Conservation (phyloP, 495 filamentous ascomycete genomes). For the Penicillium malachiteum region DNA sequence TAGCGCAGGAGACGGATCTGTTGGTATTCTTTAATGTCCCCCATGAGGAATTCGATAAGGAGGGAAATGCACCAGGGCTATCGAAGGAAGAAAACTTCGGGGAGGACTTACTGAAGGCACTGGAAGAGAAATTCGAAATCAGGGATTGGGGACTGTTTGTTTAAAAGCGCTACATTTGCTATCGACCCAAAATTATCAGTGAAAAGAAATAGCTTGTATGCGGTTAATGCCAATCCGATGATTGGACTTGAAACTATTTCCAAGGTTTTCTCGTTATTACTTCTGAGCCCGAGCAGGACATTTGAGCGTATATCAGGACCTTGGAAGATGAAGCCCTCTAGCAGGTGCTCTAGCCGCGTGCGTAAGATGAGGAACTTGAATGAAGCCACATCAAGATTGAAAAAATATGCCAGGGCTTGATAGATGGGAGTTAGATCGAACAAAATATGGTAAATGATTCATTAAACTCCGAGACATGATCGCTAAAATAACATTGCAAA, state of each 20-base stretch:
- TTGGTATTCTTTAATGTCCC: slow-evolving; percentile 88
- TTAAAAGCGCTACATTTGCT: slow-evolving; percentile 8
- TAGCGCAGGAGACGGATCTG: slow-evolving; percentile 77
- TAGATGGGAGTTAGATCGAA: too few species aligned
- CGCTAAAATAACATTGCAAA: too few species aligned
- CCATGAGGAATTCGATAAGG: slow-evolving; percentile 63
- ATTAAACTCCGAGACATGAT: too few species aligned
- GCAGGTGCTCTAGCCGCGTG: too few species aligned
- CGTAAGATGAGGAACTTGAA: too few species aligned
- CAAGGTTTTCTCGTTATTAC: too few species aligned
- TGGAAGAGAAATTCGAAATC: slow-evolving; percentile 71
- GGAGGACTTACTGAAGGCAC: slow-evolving; percentile 57
- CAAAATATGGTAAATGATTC: too few species aligned
- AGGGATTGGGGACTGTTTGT: slow-evolving; percentile 82
- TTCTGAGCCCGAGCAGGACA: too few species aligned
- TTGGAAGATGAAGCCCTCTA: too few species aligned
- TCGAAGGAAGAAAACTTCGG: slow-evolving; percentile 62
- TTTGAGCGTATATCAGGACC: too few species aligned
- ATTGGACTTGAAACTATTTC: too few species aligned
- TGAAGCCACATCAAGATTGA: background rate
- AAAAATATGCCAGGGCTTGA: background rate
- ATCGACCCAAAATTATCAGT: background rate
- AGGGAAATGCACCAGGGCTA: slow-evolving; percentile 34
- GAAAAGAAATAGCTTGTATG: background rate
- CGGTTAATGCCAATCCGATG: too few species aligned